Evolutionary conservation across 140 eudicot species (phyloP).

Genomic region (Bidens hawaiensis): DNA sequence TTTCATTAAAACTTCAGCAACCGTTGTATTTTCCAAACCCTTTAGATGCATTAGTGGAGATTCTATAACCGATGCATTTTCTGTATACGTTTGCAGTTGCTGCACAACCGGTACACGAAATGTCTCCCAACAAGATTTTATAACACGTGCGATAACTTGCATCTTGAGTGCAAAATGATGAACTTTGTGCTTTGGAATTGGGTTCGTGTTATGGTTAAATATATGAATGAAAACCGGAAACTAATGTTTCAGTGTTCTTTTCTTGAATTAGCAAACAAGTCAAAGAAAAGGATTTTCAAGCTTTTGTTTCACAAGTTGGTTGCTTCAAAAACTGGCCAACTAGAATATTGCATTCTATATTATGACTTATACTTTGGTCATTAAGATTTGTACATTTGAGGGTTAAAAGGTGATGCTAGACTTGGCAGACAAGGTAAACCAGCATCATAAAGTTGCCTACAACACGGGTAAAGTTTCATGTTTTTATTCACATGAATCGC

Average conservation of each 20-base stretch:
- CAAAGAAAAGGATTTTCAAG: conserved; percentile 33
- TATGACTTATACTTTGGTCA: conserved; percentile 8
- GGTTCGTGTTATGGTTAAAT: conserved; percentile 7
- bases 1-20: conserved; percentile 62
- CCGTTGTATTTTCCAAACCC: conserved; percentile 77
- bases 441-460: conserved; percentile 33
- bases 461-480: conserved; percentile 16
- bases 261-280: conserved; percentile 20
- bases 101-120: conserved; percentile 34
- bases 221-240: conserved; percentile 8
- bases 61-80: conserved; percentile 15
- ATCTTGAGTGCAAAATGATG: conserved; percentile 27
- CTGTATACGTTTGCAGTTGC: conserved; percentile 23
- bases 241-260: conserved; percentile 44
- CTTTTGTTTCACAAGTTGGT: conserved; percentile 17
- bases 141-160: conserved; percentile 54
- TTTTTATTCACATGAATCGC: conserved; percentile 6
- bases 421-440: conserved; percentile 27
- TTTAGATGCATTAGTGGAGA: conserved; percentile 34
- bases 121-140: conserved; percentile 47
- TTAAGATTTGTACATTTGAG: conserved; percentile 5
- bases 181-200: background rate
- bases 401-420: conserved; percentile 31
- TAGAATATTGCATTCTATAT: conserved; percentile 10
- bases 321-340: conserved; percentile 28